A percentile compares a stretch with the other conserved stretches of the same genome.
These are phyloP conservation scores for Botrytis paeoniae DNA, from an alignment of 2,329 filamentous ascomycete genomes.

Conservation along the genomic window DNA sequence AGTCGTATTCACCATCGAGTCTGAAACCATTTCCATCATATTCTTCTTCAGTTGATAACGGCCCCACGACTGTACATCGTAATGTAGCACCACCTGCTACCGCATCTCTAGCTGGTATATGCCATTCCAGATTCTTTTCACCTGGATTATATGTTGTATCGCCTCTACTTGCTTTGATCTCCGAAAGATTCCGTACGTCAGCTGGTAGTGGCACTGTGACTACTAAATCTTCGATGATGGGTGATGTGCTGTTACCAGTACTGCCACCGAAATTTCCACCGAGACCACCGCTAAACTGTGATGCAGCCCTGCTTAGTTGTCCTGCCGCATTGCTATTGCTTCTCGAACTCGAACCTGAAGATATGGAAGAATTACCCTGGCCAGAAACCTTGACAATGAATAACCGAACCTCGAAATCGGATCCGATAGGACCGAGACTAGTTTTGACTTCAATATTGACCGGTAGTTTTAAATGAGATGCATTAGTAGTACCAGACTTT, in stretches of 20 bases:
- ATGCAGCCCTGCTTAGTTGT: slow-evolving; percentile 42
- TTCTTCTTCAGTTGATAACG: slow-evolving; percentile 49
- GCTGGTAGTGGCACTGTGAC: slow-evolving; percentile 77
- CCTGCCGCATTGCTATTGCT: slow-evolving; percentile 38
- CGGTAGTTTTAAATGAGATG: slow-evolving; percentile 70
- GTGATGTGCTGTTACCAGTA: slow-evolving; percentile 43
- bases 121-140: slow-evolving; percentile 76
- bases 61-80: slow-evolving; percentile 75
- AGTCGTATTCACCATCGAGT: slow-evolving; percentile 43
- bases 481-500: slow-evolving; percentile 52
- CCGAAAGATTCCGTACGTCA: slow-evolving; percentile 76
- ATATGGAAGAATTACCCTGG: slow-evolving; percentile 40
- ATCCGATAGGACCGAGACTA: slow-evolving; percentile 67
- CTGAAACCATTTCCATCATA: slow-evolving; percentile 40
- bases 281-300: slow-evolving; percentile 44
- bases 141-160: slow-evolving; percentile 79
- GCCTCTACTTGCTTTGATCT: slow-evolving; percentile 75
- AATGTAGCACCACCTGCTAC: slow-evolving; percentile 69
- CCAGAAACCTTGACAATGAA: slow-evolving; percentile 65
- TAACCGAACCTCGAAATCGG: slow-evolving; percentile 86
- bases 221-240: slow-evolving; percentile 70
- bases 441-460: slow-evolving; percentile 80
- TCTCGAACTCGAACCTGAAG: slow-evolving; percentile 40
- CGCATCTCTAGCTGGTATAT: slow-evolving; percentile 74
- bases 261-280: slow-evolving; percentile 42